Base-by-base conservation (phyloP, 2,329 filamentous ascomycete species). In the Nakataea oryzae region DNA sequence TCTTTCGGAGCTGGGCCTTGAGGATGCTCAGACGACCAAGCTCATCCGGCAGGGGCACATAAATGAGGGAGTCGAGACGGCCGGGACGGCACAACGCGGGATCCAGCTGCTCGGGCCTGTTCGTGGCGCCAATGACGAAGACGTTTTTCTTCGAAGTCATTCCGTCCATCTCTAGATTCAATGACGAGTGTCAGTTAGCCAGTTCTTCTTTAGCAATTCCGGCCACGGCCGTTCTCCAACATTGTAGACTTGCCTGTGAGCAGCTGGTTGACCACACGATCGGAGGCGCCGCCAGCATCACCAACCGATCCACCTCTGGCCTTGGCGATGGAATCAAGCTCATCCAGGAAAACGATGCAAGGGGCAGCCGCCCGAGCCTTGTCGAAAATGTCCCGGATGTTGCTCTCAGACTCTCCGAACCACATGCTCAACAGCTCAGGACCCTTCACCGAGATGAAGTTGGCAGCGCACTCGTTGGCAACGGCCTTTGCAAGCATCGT, bases 71-170 rank as follows among this genome's bases (percentile, higher is more conserved):
- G 77, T 99, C 95, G 59, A 99, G 89, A 92, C 95, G 95, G 69
- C 95, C 95, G 63, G 95, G 95, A 85, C 95, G 93, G 85, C 93
- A 97, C 70, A 99, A 85, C 69, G 95, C 95, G 74, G 95, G 95
- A 77, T 99, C 95, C 64, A 99, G 90, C 81, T 97, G 95, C 81
- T 99, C 95, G 56, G 95, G 95, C 81, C 95, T 86, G 83, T 99
- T 99, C 77, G 95, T 99, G 57, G 95, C 95, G 75, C 95, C 95
- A 70, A 99, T 99, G 67, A 99, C 95, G 79, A 99, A 99, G 67
- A 99, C 95, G 75, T 99, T 99, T 90, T 99, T 99, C 90, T 99
- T 99, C 54, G 93, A 97, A 57, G 93, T 97, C 93, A 97, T 97
- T 71, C 93, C 93, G 69, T 97, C 93, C 93, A 97, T 97, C 86